phyloP scores from a whole-genome alignment of 352 stramenopile genomes.

The Phytophthora megakarya region DNA sequence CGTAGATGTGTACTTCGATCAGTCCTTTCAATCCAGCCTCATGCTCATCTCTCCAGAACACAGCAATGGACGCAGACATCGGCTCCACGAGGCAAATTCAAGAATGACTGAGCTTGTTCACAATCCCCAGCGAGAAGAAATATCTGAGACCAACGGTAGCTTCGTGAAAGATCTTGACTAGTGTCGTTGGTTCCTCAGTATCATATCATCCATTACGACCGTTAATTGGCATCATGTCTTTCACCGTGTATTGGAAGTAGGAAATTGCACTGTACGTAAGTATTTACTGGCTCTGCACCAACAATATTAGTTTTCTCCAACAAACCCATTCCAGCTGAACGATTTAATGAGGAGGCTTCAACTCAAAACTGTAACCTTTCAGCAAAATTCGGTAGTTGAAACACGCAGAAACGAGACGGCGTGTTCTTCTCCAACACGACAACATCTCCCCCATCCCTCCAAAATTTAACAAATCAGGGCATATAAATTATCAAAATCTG shows the following conservation, averaged over 20 bases:
- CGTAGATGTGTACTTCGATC: neutral
- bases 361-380: too few relatives aligned
- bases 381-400: neutral
- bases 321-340: too few relatives aligned
- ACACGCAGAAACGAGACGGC: neutral
- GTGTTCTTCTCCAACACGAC: neutral
- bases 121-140: neutral
- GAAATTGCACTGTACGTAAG: too few relatives aligned
- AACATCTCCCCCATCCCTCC: too few relatives aligned
- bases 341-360: too few relatives aligned
- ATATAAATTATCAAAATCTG: too few relatives aligned
- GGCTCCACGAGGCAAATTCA: neutral
- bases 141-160: neutral
- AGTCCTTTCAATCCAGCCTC: neutral
- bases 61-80: neutral
- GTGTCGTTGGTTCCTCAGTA: neutral
- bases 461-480: too few relatives aligned
- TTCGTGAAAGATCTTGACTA: neutral
- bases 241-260: too few relatives aligned
- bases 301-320: too few relatives aligned
- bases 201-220: too few relatives aligned
- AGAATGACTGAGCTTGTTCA: neutral
- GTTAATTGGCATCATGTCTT: too few relatives aligned
- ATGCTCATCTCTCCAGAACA: slow-evolving; percentile 4
- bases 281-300: too few relatives aligned